Conservation (phyloP, 352 stramenopile species). For the Detonula confervacea region DNA sequence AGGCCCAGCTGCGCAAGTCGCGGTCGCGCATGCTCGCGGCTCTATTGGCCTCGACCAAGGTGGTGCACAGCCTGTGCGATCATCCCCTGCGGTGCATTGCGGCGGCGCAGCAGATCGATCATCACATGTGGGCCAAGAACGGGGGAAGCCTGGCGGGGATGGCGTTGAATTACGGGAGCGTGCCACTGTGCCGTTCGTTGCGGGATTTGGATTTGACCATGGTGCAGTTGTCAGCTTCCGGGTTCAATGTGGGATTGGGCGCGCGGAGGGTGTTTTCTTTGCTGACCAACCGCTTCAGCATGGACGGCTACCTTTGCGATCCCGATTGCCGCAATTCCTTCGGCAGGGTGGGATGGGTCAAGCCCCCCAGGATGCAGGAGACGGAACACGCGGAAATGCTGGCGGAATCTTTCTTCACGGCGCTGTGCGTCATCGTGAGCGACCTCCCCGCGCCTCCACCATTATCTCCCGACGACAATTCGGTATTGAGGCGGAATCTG, state of each 20-base stretch:
- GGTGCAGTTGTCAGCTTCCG: slow-evolving; percentile 82
- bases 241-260: slow-evolving; percentile 82
- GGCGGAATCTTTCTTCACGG: slow-evolving; percentile 84
- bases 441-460: slow-evolving; percentile 82
- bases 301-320: slow-evolving; percentile 85
- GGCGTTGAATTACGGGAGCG: slow-evolving; percentile 84
- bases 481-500: slow-evolving; percentile 68
- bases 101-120: slow-evolving; percentile 83
- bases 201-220: slow-evolving; percentile 85
- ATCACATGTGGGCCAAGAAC: slow-evolving; percentile 86
- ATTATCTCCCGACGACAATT: slow-evolving; percentile 62
- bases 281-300: slow-evolving; percentile 78
- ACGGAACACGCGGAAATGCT: slow-evolving; percentile 80
- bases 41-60: slow-evolving; percentile 80
- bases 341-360: slow-evolving; percentile 65
- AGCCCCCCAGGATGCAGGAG: slow-evolving; percentile 81
- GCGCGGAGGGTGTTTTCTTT: slow-evolving; percentile 77
- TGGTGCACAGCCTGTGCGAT: slow-evolving; percentile 85
- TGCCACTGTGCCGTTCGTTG: slow-evolving; percentile 82
- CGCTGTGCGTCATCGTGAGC: slow-evolving; percentile 81
- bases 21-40: slow-evolving; percentile 70
- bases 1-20: slow-evolving; percentile 69
- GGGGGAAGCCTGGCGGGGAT: slow-evolving; percentile 74
- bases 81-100: slow-evolving; percentile 84
- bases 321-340: slow-evolving; percentile 65